These are phyloP conservation scores for Friedmanniomyces simplex DNA, from an alignment of 495 filamentous ascomycete genomes.

Conservation along the genomic window DNA sequence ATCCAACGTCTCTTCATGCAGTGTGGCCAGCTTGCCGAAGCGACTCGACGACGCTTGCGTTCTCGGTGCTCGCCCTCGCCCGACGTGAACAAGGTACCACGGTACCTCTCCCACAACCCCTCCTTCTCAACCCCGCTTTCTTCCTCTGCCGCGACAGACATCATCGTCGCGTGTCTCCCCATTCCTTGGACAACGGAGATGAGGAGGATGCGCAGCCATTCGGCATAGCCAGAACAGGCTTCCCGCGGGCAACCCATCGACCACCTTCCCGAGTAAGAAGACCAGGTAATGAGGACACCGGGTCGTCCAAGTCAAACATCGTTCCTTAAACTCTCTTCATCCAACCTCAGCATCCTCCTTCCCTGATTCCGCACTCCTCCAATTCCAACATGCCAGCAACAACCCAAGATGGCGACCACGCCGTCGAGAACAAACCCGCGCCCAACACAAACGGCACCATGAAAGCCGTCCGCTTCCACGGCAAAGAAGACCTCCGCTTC, in stretches of 20 bases:
- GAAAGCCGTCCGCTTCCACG: conserved; percentile 34
- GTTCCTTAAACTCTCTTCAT: not conserved
- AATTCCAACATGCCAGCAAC: not conserved
- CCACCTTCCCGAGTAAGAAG: too few relatives aligned
- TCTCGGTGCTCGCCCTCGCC: too few relatives aligned
- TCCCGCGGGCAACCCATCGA: not conserved
- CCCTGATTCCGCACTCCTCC: not conserved
- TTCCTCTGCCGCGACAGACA: not conserved
- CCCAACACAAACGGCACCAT: conserved; percentile 20
- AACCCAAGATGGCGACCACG: conserved; percentile 9
- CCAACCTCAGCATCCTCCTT: not conserved
- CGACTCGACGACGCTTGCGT: too few relatives aligned
- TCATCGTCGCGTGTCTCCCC: not conserved
- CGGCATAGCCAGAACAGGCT: not conserved
- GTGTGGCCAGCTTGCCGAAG: not conserved
- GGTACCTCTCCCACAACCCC: too few relatives aligned
- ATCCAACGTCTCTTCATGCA: too few relatives aligned
- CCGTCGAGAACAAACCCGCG: conserved; percentile 15
- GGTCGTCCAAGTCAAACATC: not conserved
- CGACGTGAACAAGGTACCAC: too few relatives aligned
- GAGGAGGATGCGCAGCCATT: not conserved
- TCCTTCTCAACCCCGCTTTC: not conserved
- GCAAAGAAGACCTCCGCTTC: conserved; percentile 29
- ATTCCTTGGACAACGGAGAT: not conserved
- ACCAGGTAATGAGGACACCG: not conserved